Evolutionary conservation across 2,329 filamentous ascomycete genomes (phyloP), one percentile per base, ranked within the genome.

Genomic region (Epichloe glyceriae): DNA sequence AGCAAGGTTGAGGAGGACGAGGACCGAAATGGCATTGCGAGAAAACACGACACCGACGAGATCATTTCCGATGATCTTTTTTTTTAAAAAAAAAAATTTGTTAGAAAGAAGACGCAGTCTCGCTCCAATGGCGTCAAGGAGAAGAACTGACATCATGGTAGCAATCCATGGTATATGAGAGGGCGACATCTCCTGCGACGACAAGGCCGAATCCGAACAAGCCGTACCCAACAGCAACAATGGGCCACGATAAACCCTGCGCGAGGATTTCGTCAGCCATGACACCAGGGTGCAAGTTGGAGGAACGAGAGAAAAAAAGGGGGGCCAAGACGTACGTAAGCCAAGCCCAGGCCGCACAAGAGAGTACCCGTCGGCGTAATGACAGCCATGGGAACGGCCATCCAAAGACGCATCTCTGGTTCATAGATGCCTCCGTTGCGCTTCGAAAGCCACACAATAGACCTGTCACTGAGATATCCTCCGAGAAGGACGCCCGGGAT

Each of bases 331-430:
- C 62, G 50, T 59, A 69, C 67, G 41, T 61, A 53, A 14, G 58
- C 55, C 3, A 65, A 50, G 0, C 66, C 67, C 1, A 60, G 49
- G 3, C 67, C 68, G 40, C 68, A 67, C 62, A 70, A 65, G 3
- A 67, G 58, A 2, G 68, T 33, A 0, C 68, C 67, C 0, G 58
- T 62, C 6, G 62, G 57, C 46, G 63, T 57, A 0, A 61, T 41
- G 3, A 69, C 17, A 0, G 62, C 61, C 1, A 62, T 60, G 3
- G 60, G 52, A 5, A 61, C 47, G 0, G 58, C 51, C 12, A 55
- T 54, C 41, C 59, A 70, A 5, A 72, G 54, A 2, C 70, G 62
- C 63, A 70, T 72, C 48, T 73, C 70, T 0, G 70, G 68, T 53
- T 72, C 69, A 46, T 68, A 71, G 12, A 67, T 62, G 6, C 68